Evolutionary conservation across 2,329 filamentous ascomycete species (phyloP).

Genomic region (Lizonia empirigonia): DNA sequence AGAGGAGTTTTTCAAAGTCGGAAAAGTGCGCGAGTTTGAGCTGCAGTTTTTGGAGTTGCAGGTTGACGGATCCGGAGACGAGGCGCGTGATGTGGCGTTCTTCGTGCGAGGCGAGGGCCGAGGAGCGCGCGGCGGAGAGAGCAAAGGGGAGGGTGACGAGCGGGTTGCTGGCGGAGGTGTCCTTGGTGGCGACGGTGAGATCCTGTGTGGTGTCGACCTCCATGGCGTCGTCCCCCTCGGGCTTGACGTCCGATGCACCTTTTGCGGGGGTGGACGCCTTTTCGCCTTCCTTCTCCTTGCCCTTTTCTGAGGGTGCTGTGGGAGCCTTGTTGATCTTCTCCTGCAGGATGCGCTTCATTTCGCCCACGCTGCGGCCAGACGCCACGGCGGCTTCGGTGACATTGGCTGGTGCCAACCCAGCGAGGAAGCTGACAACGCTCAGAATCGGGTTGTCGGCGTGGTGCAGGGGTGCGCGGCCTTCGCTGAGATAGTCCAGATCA

Average conservation of each 20-base stretch:
- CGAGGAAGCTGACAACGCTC: constrained; percentile 93
- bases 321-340: constrained; percentile 73
- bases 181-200: constrained; percentile 44
- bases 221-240: constrained; percentile 63
- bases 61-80: constrained; percentile 88
- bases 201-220: constrained; percentile 60
- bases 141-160: constrained; percentile 82
- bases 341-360: constrained; percentile 80
- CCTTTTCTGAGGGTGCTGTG: constrained; percentile 53
- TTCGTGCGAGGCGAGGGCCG: constrained; percentile 90
- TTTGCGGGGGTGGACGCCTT: constrained; percentile 53
- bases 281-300: constrained; percentile 66
- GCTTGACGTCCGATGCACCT: constrained; percentile 55
- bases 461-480: constrained; percentile 85
- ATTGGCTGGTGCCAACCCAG: constrained; percentile 85
- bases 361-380: constrained; percentile 83
- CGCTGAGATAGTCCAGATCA: constrained; percentile 67
- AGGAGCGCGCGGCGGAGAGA: constrained; percentile 81
- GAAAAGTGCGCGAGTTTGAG: constrained; percentile 95
- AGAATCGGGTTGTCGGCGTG: constrained; percentile 95
- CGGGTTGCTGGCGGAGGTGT: constrained; percentile 35
- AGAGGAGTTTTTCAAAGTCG: constrained; percentile 90
- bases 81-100: constrained; percentile 96
- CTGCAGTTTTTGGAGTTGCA: constrained; percentile 94
- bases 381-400: constrained; percentile 79